Conservation (phyloP, 2,329 filamentous ascomycete genomes). For the Phialophora expanda region DNA sequence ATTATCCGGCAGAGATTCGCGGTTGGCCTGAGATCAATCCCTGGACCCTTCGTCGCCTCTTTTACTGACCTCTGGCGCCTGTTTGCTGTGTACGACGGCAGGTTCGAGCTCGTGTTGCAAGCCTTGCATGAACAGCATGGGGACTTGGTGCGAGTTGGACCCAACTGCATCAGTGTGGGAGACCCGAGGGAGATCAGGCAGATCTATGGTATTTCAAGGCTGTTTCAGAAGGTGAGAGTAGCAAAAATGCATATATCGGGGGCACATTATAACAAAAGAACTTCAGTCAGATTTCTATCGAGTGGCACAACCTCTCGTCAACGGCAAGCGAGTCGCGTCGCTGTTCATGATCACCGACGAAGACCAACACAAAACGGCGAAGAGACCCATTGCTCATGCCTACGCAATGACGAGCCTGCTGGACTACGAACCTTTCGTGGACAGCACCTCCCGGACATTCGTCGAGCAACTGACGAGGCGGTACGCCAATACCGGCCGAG, state of each 20-base stretch:
- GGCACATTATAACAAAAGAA: not conserved
- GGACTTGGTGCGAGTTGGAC: slow-evolving; percentile 74
- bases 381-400: slow-evolving; percentile 74
- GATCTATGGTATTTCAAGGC: slow-evolving; percentile 66
- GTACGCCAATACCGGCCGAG: slow-evolving; percentile 48
- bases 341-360: slow-evolving; percentile 80
- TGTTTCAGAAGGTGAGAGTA: slow-evolving; percentile 23
- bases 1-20: slow-evolving; percentile 7
- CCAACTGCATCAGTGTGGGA: slow-evolving; percentile 68
- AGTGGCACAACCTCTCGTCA: slow-evolving; percentile 40
- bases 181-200: slow-evolving; percentile 63
- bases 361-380: slow-evolving; percentile 72
- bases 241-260: not conserved
- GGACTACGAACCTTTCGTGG: slow-evolving; percentile 70
- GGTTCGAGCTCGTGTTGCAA: slow-evolving; percentile 31
- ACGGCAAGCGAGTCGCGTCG: slow-evolving; percentile 69
- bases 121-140: slow-evolving; percentile 72
- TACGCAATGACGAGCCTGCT: slow-evolving; percentile 53
- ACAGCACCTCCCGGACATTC: slow-evolving; percentile 74
- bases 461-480: slow-evolving; percentile 64
- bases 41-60: slow-evolving; percentile 39
- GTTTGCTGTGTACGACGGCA: slow-evolving; percentile 33
- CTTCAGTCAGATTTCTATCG: slow-evolving; percentile 21
- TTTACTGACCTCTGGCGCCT: slow-evolving; percentile 40
- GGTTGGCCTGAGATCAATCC: slow-evolving; percentile 44